phyloP scores from a whole-genome alignment of 768 basidiomycete species.

The Mycena capillaripes region DNA sequence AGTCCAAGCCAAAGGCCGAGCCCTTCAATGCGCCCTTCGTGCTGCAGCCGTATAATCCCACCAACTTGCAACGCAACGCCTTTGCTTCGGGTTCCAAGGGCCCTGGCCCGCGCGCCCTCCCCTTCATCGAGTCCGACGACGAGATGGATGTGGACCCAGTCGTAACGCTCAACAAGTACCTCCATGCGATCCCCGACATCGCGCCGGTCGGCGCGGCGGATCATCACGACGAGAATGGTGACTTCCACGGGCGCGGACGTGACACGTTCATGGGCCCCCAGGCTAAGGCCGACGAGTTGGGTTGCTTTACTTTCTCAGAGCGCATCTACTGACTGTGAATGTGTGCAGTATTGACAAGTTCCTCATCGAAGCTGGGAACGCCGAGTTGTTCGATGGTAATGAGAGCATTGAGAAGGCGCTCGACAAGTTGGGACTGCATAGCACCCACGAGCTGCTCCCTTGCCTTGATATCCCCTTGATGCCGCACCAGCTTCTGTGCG shows the following conservation, averaged over 20 bases:
- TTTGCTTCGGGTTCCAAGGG: conserved; percentile 41
- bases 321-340: not conserved
- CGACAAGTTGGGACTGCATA: conserved; percentile 63
- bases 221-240: conserved; percentile 57
- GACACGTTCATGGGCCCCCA: conserved; percentile 61
- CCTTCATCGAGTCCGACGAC: conserved; percentile 35
- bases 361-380: conserved; percentile 67
- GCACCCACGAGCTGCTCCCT: conserved; percentile 62
- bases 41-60: not conserved
- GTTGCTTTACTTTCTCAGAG: not conserved
- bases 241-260: conserved; percentile 61
- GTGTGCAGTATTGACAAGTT: conserved; percentile 65
- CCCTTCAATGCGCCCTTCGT: not conserved
- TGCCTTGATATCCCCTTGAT: conserved; percentile 74
- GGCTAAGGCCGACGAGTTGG: conserved; percentile 64
- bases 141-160: conserved; percentile 37
- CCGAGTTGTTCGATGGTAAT: conserved; percentile 71
- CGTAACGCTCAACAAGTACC: conserved; percentile 39
- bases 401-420: conserved; percentile 71
- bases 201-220: conserved; percentile 46
- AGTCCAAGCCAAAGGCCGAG: conserved; percentile 13
- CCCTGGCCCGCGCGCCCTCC: conserved; percentile 23
- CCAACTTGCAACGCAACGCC: conserved; percentile 16
- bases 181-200: conserved; percentile 41
- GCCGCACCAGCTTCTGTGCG: conserved; percentile 78